Evolutionary conservation across 169 alveolate species (phyloP), one percentile per base, ranked within the genome.

Genomic region (Besnoitia besnoiti): DNA sequence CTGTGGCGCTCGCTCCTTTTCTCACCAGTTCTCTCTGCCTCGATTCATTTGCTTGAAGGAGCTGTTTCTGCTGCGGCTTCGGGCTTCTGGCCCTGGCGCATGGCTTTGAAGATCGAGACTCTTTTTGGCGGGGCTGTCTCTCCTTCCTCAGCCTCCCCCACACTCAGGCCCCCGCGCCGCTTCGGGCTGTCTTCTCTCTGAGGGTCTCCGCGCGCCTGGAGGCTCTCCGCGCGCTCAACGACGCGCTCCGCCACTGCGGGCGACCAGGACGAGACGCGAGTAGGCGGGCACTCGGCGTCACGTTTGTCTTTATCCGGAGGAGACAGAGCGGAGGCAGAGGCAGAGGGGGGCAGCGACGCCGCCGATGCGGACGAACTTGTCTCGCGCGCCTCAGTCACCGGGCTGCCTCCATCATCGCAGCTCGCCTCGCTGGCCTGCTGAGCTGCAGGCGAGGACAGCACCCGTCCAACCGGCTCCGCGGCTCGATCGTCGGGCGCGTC

Each of bases 81-180:
- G n/a, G n/a, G n/a, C n/a, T n/a, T 14, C 80, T 67, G 42, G 27
- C 40, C 10, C 59, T 77, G 87, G 3, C 87, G 10, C 59, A 77
- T 0, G 4, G 50, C 59, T 35, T 77, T 77, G 87, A 77, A 77
- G 59, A 77, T 51, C n/a, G 87, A 77, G 59, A 42, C 59, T 21
- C 40, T 77, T 55, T 77, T 77, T 30, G 40, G 5, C 40, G 49
- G 61, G 10, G 40, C 33, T 39, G 87, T 55, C 35, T 8, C 59
- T 10, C 30, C 59, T 44, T 51, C 61, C 2, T 77, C 19, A 4
- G 7, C 19, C 50, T 77, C 3, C 87, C 40, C 87, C 30, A 37
- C 87, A 39, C 49, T 35, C 49, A 10, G 33, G 27, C 49, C 24
- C 10, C 30, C 5, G 35, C 61, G 61, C 87, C 33, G 87, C 21